Conservation (phyloP, 345 rosid genomes). For the Luvunga scandens region DNA sequence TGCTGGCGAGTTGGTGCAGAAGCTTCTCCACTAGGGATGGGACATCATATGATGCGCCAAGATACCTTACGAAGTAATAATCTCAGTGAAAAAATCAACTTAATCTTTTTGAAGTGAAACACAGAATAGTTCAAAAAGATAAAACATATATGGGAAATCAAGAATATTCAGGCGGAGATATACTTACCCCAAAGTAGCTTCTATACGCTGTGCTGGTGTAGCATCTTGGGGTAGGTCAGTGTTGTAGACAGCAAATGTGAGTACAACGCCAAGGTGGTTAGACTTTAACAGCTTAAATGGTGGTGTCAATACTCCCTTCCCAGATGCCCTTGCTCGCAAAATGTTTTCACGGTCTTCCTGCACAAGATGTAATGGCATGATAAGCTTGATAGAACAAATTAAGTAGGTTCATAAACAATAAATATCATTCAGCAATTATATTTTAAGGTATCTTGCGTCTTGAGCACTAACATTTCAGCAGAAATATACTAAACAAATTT, state of each 20-base stretch:
- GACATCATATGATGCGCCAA: constrained; percentile 96
- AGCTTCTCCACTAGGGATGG: constrained; percentile 95
- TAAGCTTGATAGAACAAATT: not conserved
- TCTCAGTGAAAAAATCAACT: constrained; percentile 5
- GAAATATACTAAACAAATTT: not conserved
- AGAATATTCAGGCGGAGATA: constrained; percentile 10
- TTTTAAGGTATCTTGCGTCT: not conserved
- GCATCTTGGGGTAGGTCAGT: constrained; percentile 61
- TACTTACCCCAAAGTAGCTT: constrained; percentile 80
- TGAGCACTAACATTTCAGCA: not conserved
- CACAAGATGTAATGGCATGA: constrained; percentile 15
- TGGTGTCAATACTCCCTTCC: constrained; percentile 94
- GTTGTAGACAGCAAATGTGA: constrained; percentile 89
- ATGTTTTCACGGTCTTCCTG: constrained; percentile 96
- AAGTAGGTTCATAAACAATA: not conserved
- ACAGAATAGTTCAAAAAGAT: not conserved
- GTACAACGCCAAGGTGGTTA: constrained; percentile 86
- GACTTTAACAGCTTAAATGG: constrained; percentile 94
- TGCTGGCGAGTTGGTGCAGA: constrained; percentile 93
- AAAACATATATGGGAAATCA: constrained; percentile 7
- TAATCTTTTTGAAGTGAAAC: not conserved
- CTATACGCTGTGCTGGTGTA: constrained; percentile 65
- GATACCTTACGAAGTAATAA: constrained; percentile 54
- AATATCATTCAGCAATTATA: constrained; percentile 1
- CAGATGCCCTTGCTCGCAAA: constrained; percentile 86